Percentiles rank a stretch among this genome's conserved stretches.
These are phyloP conservation scores for Esteya vermicola DNA, from an alignment of 2,329 filamentous ascomycete species.

Conservation along the genomic window DNA sequence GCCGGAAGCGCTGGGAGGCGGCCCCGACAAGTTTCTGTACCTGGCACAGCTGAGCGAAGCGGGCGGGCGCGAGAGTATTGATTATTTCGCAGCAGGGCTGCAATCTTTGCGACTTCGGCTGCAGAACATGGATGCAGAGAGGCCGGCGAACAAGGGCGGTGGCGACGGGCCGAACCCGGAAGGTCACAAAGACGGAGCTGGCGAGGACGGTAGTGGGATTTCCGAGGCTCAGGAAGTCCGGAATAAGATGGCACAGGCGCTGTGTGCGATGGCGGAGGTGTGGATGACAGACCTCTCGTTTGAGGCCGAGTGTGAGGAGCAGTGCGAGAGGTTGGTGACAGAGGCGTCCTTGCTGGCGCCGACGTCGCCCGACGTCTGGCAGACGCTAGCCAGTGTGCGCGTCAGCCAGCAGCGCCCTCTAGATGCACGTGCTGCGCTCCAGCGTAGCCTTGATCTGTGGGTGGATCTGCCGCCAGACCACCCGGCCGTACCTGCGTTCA, in stretches of 20 bases:
- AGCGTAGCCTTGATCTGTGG: conserved; percentile 72
- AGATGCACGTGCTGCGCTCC: conserved; percentile 68
- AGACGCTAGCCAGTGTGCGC: conserved; percentile 85
- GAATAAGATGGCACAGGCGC: conserved; percentile 71
- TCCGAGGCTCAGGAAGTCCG: conserved; percentile 42
- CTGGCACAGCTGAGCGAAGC: conserved; percentile 76
- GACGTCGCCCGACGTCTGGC: conserved; percentile 73
- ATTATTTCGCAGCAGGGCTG: conserved; percentile 58
- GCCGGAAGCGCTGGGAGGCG: conserved; percentile 60
- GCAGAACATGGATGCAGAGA: conserved; percentile 19
- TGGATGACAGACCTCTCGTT: conserved; percentile 97
- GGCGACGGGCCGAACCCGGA: neutral
- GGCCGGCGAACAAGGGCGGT: neutral
- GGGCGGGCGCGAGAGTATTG: conserved; percentile 49
- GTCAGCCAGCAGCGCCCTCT: conserved; percentile 72
- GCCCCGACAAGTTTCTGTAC: conserved; percentile 89
- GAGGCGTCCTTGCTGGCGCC: conserved; percentile 81
- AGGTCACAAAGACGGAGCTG: too few relatives aligned
- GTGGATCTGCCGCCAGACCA: conserved; percentile 60
- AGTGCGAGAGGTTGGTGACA: conserved; percentile 78
- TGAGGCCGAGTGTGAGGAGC: conserved; percentile 79
- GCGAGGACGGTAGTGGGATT: neutral
- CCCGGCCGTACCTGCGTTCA: conserved; percentile 66
- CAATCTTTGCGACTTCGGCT: conserved; percentile 48
- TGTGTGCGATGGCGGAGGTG: conserved; percentile 88